Base-by-base conservation (phyloP, 208 protist species). In the Crithidia bombi region DNA sequence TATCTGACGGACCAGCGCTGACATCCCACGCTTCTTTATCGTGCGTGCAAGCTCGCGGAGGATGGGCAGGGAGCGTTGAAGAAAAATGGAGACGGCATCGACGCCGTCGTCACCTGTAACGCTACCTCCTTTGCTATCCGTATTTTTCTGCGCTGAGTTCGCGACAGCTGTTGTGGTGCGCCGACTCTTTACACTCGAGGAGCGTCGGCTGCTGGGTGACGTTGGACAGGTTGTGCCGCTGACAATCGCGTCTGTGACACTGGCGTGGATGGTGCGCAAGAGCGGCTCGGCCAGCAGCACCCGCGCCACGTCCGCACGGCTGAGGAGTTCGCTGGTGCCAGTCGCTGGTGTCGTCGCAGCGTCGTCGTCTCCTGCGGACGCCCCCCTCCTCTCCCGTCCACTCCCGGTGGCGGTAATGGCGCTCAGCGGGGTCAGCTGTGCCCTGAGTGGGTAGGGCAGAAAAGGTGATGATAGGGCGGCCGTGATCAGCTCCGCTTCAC, bases 41-140 rank as follows among this genome's bases (percentile, higher is more conserved):
- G 65, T 47, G 12, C 70, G 51, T 19, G 84, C 81, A 6, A 94
- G 58, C 21, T 83, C 63, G 36, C 79, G 76, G 59, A 94, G 80
- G 21, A 86, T 62, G 1, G 86, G 84, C 9, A 94, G 73, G 21
- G 50, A 59, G 39, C 54, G 67, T 10, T 73, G 52, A 10, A 82
- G 23, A 5, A 78, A 54, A 5, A 54, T 25, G 21, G 54, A 38
- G 17, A 19, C 46, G 2, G 36, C 43, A n/a, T 19, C 19, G 5
- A 44, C 32, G 23, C 23, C 54, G 28, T 44, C 54, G 33, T 43
- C 54, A 14, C 26, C 38, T 39, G 52, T 44, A 0, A 23, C 9
- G 4, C 28, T 6, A 38, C 57, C 26, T 12, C 23, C 57, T 19
- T 51, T 62, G 14, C 25, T 5, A n/a, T 12, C n/a, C n/a, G n/a